These are phyloP conservation scores for Torulaspora delbrueckii DNA, from an alignment of 805 yeast genomes.

Conservation along the genomic window DNA sequence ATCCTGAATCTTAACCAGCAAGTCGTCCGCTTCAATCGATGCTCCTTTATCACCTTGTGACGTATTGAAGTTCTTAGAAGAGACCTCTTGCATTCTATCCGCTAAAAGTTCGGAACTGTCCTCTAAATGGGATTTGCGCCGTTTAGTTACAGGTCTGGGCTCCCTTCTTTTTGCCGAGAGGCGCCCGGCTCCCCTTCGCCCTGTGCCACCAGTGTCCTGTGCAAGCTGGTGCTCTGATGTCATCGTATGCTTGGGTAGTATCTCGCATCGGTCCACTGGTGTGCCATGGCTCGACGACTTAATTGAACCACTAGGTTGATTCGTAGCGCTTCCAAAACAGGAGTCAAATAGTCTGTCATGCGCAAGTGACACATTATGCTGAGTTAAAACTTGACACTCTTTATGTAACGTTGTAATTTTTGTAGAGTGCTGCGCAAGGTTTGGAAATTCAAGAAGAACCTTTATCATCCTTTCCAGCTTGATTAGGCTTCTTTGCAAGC, in stretches of 20 bases:
- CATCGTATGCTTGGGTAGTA: background rate
- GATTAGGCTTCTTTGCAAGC: constrained; percentile 3
- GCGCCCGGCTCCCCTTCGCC: no score
- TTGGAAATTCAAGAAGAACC: constrained; percentile 1
- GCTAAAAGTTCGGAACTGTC: no score
- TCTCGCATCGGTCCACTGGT: background rate
- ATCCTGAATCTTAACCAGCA: no score
- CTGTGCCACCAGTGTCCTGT: no score
- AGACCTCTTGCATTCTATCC: no score
- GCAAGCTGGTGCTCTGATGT: no score
- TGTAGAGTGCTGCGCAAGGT: background rate
- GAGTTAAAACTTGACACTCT: background rate
- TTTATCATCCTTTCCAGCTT: constrained; percentile 1
- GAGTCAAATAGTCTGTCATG: background rate
- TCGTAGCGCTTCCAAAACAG: background rate
- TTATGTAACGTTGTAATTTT: background rate
- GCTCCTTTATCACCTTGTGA: no score
- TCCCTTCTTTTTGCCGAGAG: no score
- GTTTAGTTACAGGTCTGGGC: no score
- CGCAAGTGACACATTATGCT: background rate
- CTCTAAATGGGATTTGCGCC: no score
- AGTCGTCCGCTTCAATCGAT: no score
- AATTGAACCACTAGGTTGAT: background rate
- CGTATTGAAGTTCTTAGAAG: no score
- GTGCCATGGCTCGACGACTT: background rate